Evolutionary conservation across 768 basidiomycete genomes (phyloP), one percentile per base, ranked within the genome.

Genomic region (Rhodocollybia butyracea): DNA sequence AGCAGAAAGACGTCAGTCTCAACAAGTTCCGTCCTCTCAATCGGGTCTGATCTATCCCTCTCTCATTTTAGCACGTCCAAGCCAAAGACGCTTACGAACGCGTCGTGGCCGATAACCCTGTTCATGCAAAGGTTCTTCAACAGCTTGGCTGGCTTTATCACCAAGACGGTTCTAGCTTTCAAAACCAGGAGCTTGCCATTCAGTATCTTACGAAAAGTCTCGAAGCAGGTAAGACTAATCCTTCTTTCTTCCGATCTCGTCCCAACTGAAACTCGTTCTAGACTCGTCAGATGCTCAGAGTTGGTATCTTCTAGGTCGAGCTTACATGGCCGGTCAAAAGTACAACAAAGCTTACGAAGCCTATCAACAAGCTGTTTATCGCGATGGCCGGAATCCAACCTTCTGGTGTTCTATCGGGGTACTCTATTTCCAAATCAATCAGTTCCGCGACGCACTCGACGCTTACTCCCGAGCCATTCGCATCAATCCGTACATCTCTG

Each of bases 401-500:
- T 99, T 98, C 73, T 98, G 97, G 97, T 98, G 96, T 69, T 96
- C 94, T 22, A 99, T 99, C 64, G 97, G 97, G 45, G 97, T 99
- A 0, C 82, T 99, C 1, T 99, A 99, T 70, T 99, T 97, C 80
- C 95, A 99, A 68, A 98, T 99, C 77, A 98, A 98, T 72, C 97
- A 99, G 68, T 99, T 92, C 76, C 93, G 95, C 51, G 97, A 99
- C 66, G 96, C 96, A 2, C 86, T 99, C 34, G 97, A 99, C 65
- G 97, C 97, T 10, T 99, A 99, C 71, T 98, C 97, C 27, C 90
- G 96, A 15, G 97, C 97, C 11, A 98, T 99, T 64, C 88, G 96
- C 59, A 95, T 99, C 73, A 98, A 98, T 68, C 97, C 97, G 0
- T 98, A 96, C 77, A 98, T 99, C 64, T 81, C 80, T 34, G 97